phyloP scores from a whole-genome alignment of 1,284 basidiomycete genomes.

The Ustilago sp. region DNA sequence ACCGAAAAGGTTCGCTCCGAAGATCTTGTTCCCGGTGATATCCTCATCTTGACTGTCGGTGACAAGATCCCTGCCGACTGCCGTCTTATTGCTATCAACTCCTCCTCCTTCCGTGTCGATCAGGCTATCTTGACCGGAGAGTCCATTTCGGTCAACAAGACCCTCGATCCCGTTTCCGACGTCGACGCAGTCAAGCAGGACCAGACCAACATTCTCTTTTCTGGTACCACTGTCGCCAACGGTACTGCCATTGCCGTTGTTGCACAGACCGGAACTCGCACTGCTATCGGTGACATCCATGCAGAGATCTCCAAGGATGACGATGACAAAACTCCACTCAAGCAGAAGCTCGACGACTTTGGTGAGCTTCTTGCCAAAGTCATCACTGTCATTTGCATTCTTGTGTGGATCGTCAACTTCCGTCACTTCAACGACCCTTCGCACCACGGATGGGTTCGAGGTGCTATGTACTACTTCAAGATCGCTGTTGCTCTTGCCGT shows the following conservation, averaged over 20 bases:
- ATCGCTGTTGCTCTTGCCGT: conserved; percentile 69
- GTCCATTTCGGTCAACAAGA: conserved; percentile 66
- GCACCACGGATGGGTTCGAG: conserved; percentile 66
- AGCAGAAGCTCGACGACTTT: conserved; percentile 69
- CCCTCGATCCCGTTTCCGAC: conserved; percentile 53
- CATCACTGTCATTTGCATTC: conserved; percentile 68
- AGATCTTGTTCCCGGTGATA: conserved; percentile 66
- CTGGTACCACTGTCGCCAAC: conserved; percentile 65
- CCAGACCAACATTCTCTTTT: conserved; percentile 69
- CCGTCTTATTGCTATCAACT: conserved; percentile 64
- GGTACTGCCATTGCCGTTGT: conserved; percentile 65
- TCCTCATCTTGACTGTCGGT: conserved; percentile 65
- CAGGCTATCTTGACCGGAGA: conserved; percentile 69
- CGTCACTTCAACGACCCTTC: conserved; percentile 68
- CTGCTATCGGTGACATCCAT: conserved; percentile 68
- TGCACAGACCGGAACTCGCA: conserved; percentile 60
- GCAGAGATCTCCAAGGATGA: conserved; percentile 64
- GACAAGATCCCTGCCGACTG: conserved; percentile 69
- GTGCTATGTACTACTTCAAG: conserved; percentile 69
- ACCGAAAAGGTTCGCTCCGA: conserved; percentile 53
- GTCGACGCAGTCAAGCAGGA: conserved; percentile 67
- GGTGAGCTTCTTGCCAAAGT: conserved; percentile 67
- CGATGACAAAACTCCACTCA: conserved; percentile 67
- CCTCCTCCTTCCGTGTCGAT: conserved; percentile 64
- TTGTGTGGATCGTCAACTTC: conserved; percentile 69